Percentiles rank a stretch among this genome's conserved stretches.
Evolutionary conservation across 169 alveolate species (phyloP).

Genomic region (Sarcocystis neurona): DNA sequence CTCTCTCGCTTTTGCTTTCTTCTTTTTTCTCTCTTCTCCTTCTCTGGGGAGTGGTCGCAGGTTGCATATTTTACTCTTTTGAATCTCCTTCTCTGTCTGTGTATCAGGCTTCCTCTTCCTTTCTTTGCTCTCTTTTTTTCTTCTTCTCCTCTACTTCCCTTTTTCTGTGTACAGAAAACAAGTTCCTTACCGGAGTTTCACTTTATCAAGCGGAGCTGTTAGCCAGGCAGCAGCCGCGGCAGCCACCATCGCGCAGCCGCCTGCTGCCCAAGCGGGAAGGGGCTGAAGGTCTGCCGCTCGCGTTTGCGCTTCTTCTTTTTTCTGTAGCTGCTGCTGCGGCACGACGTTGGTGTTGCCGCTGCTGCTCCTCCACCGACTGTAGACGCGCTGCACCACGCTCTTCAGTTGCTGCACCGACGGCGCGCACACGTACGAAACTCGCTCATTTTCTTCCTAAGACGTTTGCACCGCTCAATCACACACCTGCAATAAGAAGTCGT

Average conservation of each 20-base stretch:
- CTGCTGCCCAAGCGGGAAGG: not conserved
- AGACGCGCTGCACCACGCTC: not conserved
- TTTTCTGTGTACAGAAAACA: not conserved
- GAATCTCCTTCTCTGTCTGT: too few relatives aligned
- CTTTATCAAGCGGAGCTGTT: slow-evolving; percentile 61
- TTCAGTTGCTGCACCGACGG: not conserved
- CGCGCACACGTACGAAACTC: too few relatives aligned
- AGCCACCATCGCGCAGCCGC: slow-evolving; percentile 53
- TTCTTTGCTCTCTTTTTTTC: not conserved
- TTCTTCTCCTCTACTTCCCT: not conserved
- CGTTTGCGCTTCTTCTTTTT: not conserved
- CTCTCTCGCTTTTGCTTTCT: too few relatives aligned
- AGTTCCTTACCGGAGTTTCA: slow-evolving; percentile 49
- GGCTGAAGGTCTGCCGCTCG: not conserved
- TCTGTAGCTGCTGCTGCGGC: not conserved
- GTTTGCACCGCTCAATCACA: too few relatives aligned
- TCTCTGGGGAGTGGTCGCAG: too few relatives aligned
- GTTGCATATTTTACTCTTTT: too few relatives aligned
- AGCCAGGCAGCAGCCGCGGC: slow-evolving; percentile 58
- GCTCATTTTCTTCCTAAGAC: too few relatives aligned
- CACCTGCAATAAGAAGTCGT: too few relatives aligned
- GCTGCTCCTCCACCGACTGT: not conserved
- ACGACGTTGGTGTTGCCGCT: not conserved
- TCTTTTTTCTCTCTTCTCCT: too few relatives aligned
- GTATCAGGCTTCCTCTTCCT: not conserved